These are phyloP conservation scores for Fusarium fujikuroi DNA, from an alignment of 2,329 filamentous ascomycete species.

Conservation along the genomic window DNA sequence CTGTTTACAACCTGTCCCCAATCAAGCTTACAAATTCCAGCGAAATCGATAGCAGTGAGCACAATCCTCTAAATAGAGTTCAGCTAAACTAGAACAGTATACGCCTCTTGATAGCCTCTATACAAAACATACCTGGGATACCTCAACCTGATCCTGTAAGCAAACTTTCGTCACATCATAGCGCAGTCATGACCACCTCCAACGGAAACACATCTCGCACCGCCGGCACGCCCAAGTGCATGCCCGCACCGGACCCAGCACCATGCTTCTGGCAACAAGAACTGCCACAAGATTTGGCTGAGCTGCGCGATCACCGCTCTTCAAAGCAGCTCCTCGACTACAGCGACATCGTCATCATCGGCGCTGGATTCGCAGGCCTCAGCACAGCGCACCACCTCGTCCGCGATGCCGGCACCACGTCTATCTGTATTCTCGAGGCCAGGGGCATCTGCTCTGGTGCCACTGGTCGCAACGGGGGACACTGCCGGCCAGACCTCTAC, in stretches of 20 bases:
- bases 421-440: neutral
- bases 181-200: neutral
- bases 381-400: neutral
- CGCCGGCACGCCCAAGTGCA: conserved; percentile 1
- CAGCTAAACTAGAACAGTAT: neutral
- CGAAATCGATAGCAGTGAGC: neutral
- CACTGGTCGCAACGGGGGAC: conserved; percentile 1
- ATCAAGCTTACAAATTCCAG: neutral
- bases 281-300: neutral
- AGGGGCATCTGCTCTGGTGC: neutral
- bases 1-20: neutral
- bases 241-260: neutral
- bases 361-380: neutral
- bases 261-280: conserved; percentile 1
- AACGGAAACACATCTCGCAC: neutral
- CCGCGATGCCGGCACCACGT: neutral
- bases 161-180: neutral
- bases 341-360: conserved; percentile 2
- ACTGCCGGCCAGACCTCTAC: neutral
- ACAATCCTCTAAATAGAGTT: neutral
- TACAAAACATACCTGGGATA: neutral
- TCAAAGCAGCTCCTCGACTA: neutral
- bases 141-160: neutral
- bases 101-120: neutral
- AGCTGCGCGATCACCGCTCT: neutral